Evolutionary conservation across 73 alveolate species (phyloP), one percentile per base, ranked within the genome.

Genomic region (Effrenium voratum): DNA sequence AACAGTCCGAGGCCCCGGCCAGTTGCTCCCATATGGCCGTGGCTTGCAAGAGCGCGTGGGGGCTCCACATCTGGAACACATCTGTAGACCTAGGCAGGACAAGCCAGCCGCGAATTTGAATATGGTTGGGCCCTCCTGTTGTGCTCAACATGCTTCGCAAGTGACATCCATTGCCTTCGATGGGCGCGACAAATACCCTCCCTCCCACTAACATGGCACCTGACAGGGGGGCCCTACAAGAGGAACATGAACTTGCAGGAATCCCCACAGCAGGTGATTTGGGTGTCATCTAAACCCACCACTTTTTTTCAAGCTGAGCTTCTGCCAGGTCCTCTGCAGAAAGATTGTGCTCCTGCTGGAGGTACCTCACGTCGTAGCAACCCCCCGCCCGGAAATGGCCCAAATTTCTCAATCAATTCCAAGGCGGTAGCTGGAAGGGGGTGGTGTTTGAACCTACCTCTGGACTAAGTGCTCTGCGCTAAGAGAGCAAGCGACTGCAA

Each of bases 1-100:
- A 22, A 22, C 72, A 57, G 0, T 57, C n/a, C 72, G 28, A 55
- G 30, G n/a, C n/a, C n/a, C n/a, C n/a, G n/a, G n/a, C n/a, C n/a
- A n/a, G n/a, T n/a, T n/a, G n/a, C 47, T 47, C 96, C 96, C 96
- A 90, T 90, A 55, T 90, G 96, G 55, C 96, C 96, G 38, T 90
- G 96, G 57, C 87, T 63, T 22, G 96, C 96, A 38, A 90, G 63
- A 1, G 96, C 96, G 1, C 96, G 96, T 15, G 96, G 96, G 28
- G 96, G 96, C 46, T 90, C 96, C 13, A 90, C 96, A 41, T 90
- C 96, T 6, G 96, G 96, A 41, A 90, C 96, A 12, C 96, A 90
- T 4, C 96, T 70, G 50, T 90, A 90, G 40, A 90, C 96, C 96
- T 90, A 28, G 34, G 90, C 84, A 5, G 34, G 57, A 5, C 36